These are phyloP conservation scores for Sphagnum magellanicum DNA, from an alignment of 228 moss, liverwort and hornwort species.

Conservation along the genomic window DNA sequence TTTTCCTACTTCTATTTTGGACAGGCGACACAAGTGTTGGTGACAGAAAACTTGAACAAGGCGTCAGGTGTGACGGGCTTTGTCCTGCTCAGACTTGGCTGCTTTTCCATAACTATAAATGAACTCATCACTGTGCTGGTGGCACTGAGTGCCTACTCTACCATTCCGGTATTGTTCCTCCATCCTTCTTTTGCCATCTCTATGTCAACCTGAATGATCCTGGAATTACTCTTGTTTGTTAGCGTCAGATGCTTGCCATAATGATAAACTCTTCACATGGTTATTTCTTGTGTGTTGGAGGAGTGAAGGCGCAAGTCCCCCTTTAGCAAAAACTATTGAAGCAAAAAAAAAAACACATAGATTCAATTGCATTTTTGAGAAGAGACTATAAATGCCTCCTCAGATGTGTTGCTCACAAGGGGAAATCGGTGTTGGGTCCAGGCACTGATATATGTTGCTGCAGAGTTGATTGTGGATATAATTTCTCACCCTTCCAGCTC, in stretches of 20 bases:
- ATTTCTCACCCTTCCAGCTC: conserved; percentile 34
- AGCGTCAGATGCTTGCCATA: no score
- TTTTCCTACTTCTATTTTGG: conserved; percentile 80
- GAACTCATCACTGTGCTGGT: conserved; percentile 69
- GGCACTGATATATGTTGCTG: conserved; percentile 66
- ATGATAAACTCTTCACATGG: no score
- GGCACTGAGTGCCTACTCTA: conserved; percentile 89
- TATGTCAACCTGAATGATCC: no score
- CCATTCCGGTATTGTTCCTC: conserved; percentile 55
- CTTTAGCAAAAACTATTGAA: no score
- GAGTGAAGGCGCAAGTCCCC: no score
- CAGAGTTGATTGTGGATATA: conserved; percentile 81
- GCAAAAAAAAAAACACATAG: no score
- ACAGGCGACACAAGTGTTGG: conserved; percentile 60
- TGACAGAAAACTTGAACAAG: conserved; percentile 71
- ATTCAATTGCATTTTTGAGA: no score
- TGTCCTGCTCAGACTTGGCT: conserved; percentile 55
- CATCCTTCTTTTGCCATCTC: conserved; percentile 5
- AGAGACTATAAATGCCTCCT: no score
- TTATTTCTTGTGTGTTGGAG: no score
- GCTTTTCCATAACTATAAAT: conserved; percentile 48
- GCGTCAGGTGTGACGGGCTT: conserved; percentile 78
- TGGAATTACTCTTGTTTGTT: no score
- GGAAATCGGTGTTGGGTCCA: conserved; percentile 9
- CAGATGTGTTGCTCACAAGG: no score